A percentile compares a stretch with the other conserved stretches of the same genome.
phyloP scores from a whole-genome alignment of 2,329 filamentous ascomycete genomes.

The Colletotrichum sublineola region DNA sequence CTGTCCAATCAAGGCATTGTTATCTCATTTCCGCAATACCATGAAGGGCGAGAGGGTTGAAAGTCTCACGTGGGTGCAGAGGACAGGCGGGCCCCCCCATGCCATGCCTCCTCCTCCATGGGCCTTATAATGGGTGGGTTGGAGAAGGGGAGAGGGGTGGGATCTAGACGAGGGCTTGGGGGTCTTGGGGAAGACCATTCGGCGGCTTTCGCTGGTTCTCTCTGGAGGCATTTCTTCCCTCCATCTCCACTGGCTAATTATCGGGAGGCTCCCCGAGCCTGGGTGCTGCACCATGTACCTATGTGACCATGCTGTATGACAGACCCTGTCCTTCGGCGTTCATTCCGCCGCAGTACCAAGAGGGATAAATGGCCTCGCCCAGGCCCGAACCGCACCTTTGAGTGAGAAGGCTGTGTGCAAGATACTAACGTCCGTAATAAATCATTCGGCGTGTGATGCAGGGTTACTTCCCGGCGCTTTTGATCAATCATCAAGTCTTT shows the following conservation, averaged over 20 bases:
- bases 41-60: slow-evolving; percentile 5
- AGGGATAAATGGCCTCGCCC: neutral
- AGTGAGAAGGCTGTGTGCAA: neutral
- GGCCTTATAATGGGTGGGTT: slow-evolving; percentile 1
- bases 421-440: neutral
- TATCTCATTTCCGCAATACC: neutral
- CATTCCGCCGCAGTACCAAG: slow-evolving; percentile 29
- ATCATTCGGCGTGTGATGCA: neutral
- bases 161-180: neutral
- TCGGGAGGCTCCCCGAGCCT: neutral
- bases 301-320: neutral
- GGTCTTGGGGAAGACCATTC: neutral
- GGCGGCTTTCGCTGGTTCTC: slow-evolving; percentile 34
- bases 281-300: neutral
- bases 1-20: neutral
- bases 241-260: slow-evolving; percentile 9
- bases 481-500: neutral
- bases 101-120: neutral
- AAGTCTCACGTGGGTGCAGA: slow-evolving; percentile 8
- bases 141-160: slow-evolving; percentile 9
- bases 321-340: slow-evolving; percentile 20
- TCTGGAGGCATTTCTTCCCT: slow-evolving; percentile 32
- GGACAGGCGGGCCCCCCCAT: neutral
- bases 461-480: neutral
- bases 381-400: neutral